Evolutionary conservation across 768 basidiomycete species (phyloP), one percentile per base, ranked within the genome.

Genomic region (Hypholoma sublateritium): DNA sequence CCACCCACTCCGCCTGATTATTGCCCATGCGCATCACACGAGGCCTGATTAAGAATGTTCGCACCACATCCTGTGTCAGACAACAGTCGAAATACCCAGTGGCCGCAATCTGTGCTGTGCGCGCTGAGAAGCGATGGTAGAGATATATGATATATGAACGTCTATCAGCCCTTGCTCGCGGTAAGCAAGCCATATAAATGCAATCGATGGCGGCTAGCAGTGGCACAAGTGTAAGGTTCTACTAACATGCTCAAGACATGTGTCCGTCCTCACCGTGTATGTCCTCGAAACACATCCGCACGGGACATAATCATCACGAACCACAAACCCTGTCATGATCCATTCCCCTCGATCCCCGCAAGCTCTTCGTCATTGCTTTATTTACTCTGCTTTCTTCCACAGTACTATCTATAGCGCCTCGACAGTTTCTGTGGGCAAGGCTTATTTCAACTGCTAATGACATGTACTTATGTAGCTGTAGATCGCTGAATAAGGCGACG

Each of bases 21-120:
- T 37, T 39, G 39, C 37, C 42, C 63, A 59, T 50, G 60, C 53
- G 47, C 53, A 61, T 47, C 47, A 60, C 60, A 61, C 59, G 62
- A 63, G 59, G 62, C 24, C 21, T 28, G 19, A 19, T 28, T 25
- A 53, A 17, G 32, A 53, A 45, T 53, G 39, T 17, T 45, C 34
- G 14, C 37, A 43, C n/a, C 24, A n/a, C 13, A 13, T 42, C 24
- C 24, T 21, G 37, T 44, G 25, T 53, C 42, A 17, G 42, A 43
- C n/a, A 47, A n/a, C 13, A 41, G 37, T 48, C 36, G n/a, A 41
- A 39, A 6, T 11, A 28, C 47, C 49, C 35, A 19, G 39, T 17
- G 17, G 39, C 39, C 17, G 16, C 17, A 16, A 59, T 49, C 48
- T 32, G 28, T 32, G 28, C 28, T 32, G 28, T 32, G 28, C 28